Evolutionary conservation across 345 rosid species (phyloP).

Genomic region (Gossypium rotundifolium): DNA sequence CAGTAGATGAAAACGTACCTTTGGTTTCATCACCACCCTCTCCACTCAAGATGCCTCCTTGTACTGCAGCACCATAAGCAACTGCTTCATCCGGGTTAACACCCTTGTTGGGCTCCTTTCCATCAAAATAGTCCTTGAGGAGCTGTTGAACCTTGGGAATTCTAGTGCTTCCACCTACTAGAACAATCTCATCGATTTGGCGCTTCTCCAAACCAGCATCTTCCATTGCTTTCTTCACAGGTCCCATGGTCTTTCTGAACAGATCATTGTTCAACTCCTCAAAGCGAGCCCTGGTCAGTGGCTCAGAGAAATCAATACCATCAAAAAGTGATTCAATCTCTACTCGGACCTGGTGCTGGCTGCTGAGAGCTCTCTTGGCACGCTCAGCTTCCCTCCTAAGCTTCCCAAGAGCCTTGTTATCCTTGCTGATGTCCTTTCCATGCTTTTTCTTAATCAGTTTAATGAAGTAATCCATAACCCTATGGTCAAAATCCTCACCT

Average conservation of each 20-base stretch:
- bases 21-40: conserved; percentile 99
- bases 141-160: conserved; percentile 99
- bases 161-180: conserved; percentile 98
- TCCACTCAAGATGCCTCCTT: conserved; percentile 96
- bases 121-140: conserved; percentile 88
- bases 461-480: conserved; percentile 96
- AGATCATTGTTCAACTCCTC: conserved; percentile 95
- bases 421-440: conserved; percentile 94
- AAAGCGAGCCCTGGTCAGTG: conserved; percentile 94
- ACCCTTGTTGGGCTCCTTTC: conserved; percentile 99
- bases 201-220: conserved; percentile 85
- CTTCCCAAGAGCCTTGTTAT: conserved; percentile 87
- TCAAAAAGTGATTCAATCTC: conserved; percentile 95
- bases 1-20: conserved; percentile 38
- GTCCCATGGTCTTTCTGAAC: conserved; percentile 99
- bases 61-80: conserved; percentile 98
- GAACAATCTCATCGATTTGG: conserved; percentile 96
- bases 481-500: conserved; percentile 98
- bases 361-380: conserved; percentile 99
- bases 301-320: conserved; percentile 92
- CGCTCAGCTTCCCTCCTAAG: conserved; percentile 90
- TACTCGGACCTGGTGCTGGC: conserved; percentile 99
- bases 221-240: conserved; percentile 99
- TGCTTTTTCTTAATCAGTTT: conserved; percentile 97
- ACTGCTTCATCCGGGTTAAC: conserved; percentile 99